These are phyloP conservation scores for Fraxinus platypoda DNA, from an alignment of 305 asterid genomes.

Conservation along the genomic window DNA sequence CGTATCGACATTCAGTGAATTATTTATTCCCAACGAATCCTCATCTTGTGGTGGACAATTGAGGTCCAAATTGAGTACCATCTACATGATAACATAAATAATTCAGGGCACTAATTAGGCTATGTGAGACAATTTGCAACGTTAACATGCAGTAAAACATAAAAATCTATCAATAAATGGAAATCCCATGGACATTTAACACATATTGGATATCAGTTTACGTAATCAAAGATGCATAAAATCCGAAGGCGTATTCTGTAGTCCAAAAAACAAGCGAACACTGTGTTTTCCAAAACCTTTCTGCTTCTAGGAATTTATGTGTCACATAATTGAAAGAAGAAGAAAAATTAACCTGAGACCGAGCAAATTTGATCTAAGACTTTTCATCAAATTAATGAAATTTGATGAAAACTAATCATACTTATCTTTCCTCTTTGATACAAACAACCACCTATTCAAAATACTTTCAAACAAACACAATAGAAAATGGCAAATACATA, in stretches of 20 bases:
- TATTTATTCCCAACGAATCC: not conserved
- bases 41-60: conserved; percentile 5
- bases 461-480: not conserved
- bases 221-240: not conserved
- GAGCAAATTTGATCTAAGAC: not conserved
- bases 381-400: not conserved
- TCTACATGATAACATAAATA: not conserved
- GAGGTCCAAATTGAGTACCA: conserved; percentile 13
- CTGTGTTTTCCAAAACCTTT: not conserved
- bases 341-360: not conserved
- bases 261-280: not conserved
- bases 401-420: not conserved
- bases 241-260: not conserved
- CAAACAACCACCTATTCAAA: not conserved
- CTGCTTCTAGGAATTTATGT: not conserved
- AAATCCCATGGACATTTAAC: not conserved
- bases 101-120: not conserved
- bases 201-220: not conserved
- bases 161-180: not conserved
- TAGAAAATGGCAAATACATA: not conserved
- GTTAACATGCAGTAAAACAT: not conserved
- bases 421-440: not conserved
- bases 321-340: not conserved
- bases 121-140: not conserved
- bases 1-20: not conserved